Evolutionary conservation across 441 rosid genomes (phyloP).

Genomic region (Arabidopsis lyrata): DNA sequence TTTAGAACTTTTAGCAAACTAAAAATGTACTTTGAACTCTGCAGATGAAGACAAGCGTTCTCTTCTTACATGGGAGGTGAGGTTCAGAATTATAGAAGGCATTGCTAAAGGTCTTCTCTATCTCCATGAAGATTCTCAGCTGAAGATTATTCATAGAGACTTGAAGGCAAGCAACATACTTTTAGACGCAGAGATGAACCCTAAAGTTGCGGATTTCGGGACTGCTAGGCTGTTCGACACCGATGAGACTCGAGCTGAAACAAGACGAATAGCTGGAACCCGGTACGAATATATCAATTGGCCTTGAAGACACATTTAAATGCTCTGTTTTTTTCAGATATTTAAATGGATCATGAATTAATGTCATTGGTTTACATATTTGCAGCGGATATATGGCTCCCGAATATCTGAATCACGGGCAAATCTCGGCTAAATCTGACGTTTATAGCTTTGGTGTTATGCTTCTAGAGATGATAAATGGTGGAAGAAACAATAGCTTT

Average conservation of each 20-base stretch:
- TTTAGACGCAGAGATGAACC: constrained; percentile 42
- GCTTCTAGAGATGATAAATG: constrained; percentile 7
- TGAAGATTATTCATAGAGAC: constrained; percentile 37
- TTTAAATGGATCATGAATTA: too few relatives aligned
- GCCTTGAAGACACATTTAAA: background rate
- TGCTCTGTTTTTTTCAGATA: too few relatives aligned
- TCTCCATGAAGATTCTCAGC: constrained; percentile 43
- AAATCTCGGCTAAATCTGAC: background rate
- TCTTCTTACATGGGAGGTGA: constrained; percentile 38
- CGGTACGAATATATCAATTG: constrained; percentile 17
- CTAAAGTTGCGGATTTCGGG: constrained; percentile 47
- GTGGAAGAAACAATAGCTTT: background rate
- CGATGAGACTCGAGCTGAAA: constrained; percentile 43
- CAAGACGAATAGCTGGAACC: constrained; percentile 40
- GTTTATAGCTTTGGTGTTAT: background rate
- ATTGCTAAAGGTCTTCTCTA: constrained; percentile 32
- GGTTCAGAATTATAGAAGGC: constrained; percentile 32
- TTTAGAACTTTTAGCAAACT: background rate
- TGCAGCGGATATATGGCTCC: constrained; percentile 36
- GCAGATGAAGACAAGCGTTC: constrained; percentile 34
- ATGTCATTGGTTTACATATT: background rate
- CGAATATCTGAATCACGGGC: background rate
- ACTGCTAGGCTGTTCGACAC: constrained; percentile 41
- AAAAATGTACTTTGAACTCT: background rate
- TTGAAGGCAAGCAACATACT: constrained; percentile 41